Conservation (phyloP, 805 yeast species). For the Ogataea polymorpha region DNA sequence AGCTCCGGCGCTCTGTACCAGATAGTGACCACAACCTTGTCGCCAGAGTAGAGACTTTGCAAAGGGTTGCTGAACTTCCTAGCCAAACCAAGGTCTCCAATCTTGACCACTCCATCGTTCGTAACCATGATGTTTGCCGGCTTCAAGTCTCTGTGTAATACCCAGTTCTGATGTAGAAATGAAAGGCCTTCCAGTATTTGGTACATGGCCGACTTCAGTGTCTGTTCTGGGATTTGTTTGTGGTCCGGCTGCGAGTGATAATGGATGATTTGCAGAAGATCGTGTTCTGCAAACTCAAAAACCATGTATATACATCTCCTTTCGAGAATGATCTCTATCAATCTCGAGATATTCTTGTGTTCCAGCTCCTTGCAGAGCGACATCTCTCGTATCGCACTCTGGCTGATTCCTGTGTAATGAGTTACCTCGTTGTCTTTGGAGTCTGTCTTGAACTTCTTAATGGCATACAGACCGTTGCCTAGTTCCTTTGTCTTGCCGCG, state of each 20-base stretch:
- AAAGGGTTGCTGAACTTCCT: conserved; percentile 82
- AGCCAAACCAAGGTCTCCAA: conserved; percentile 93
- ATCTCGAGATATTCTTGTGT: conserved; percentile 74
- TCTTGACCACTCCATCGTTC: conserved; percentile 83
- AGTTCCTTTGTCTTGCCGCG: conserved; percentile 37
- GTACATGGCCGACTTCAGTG: conserved; percentile 83
- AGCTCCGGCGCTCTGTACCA: conserved; percentile 97
- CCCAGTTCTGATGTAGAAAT: conserved; percentile 93
- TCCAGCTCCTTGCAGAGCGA: conserved; percentile 84
- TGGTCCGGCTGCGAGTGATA: conserved; percentile 88
- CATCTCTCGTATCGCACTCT: conserved; percentile 95
- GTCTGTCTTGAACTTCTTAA: conserved; percentile 93
- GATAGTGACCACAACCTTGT: conserved; percentile 93
- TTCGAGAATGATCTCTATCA: conserved; percentile 82
- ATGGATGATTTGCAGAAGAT: conserved; percentile 88
- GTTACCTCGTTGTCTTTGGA: conserved; percentile 79
- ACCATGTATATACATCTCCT: conserved; percentile 91
- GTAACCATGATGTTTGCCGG: conserved; percentile 99
- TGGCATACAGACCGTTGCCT: conserved; percentile 58
- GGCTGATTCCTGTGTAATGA: conserved; percentile 93
- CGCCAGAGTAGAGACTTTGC: conserved; percentile 86
- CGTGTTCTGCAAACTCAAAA: conserved; percentile 95
- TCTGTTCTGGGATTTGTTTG: conserved; percentile 70
- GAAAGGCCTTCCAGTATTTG: conserved; percentile 91
- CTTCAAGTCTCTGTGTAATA: conserved; percentile 89